Conservation (phyloP, 2,329 filamentous ascomycete species). For the Penicillium expansum region DNA sequence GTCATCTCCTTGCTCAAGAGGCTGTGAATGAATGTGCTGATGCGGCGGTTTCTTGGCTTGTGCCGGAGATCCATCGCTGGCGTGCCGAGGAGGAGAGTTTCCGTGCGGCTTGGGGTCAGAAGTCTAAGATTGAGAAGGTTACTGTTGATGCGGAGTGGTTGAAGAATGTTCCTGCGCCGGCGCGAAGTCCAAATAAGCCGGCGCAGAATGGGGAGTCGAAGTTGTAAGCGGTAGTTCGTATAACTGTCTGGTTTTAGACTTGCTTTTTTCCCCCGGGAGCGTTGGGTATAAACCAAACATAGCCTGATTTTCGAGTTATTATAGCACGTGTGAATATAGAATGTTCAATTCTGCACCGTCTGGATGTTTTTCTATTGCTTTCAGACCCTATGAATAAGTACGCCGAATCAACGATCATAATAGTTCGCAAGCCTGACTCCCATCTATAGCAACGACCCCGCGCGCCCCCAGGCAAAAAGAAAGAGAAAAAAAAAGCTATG, state of each 20-base stretch:
- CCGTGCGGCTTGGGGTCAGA: conserved; percentile 52
- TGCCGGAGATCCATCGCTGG: conserved; percentile 57
- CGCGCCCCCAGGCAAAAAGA: neutral
- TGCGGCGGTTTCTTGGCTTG: conserved; percentile 57
- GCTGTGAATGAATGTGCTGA: conserved; percentile 65
- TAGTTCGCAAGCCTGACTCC: conserved; percentile 3
- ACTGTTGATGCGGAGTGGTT: conserved; percentile 57
- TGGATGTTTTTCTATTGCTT: conserved; percentile 12
- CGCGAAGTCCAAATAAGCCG: conserved; percentile 27
- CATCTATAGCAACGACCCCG: conserved; percentile 20
- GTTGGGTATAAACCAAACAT: conserved; percentile 1
- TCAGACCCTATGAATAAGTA: conserved; percentile 14
- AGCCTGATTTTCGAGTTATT: neutral
- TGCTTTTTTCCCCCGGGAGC: neutral
- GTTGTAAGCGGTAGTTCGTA: conserved; percentile 19
- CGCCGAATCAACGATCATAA: conserved; percentile 13
- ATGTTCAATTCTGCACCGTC: neutral
- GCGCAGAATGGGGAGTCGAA: conserved; percentile 23
- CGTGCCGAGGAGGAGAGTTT: conserved; percentile 57
- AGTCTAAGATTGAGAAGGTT: conserved; percentile 53
- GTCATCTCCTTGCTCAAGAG: conserved; percentile 85
- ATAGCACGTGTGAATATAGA: neutral
- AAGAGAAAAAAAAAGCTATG: neutral
- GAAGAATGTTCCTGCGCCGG: conserved; percentile 36
- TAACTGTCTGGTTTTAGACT: neutral